These are phyloP conservation scores for Gnomoniopsis sp. DNA, from an alignment of 2,329 filamentous ascomycete species.

Conservation along the genomic window DNA sequence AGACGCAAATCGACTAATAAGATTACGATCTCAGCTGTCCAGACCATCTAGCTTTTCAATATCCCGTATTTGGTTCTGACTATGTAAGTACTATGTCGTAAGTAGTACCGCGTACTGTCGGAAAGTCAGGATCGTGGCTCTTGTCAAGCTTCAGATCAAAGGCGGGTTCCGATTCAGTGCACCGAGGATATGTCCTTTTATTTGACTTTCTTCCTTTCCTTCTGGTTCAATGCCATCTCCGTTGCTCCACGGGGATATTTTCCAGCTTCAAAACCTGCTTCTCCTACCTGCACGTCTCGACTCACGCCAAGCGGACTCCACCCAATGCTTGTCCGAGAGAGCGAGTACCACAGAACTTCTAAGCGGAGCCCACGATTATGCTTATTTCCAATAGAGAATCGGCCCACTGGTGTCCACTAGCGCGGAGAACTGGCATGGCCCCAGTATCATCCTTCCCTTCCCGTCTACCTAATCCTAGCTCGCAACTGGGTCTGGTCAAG, in stretches of 20 bases:
- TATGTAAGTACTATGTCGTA: no score
- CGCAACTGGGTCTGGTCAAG: neutral
- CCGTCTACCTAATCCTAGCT: neutral
- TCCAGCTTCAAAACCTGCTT: conserved; percentile 2
- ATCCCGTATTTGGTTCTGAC: no score
- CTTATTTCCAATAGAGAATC: neutral
- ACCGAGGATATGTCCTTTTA: no score
- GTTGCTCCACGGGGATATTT: neutral
- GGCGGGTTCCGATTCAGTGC: no score
- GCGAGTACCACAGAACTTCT: no score
- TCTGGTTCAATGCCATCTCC: no score
- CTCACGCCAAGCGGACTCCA: neutral
- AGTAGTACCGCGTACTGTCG: no score
- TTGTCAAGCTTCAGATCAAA: no score
- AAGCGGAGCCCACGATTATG: neutral
- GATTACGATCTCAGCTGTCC: neutral
- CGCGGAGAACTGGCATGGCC: no score
- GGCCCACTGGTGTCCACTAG: no score
- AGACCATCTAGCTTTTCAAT: neutral
- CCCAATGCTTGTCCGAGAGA: neutral
- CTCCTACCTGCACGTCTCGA: neutral
- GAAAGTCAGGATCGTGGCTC: no score
- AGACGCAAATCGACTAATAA: neutral
- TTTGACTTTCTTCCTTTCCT: neutral
- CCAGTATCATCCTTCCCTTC: no score